A percentile compares a stretch with the other conserved stretches of the same genome.
These are phyloP conservation scores for Pseudonitzschia delicatissima DNA, from an alignment of 108 stramenopile genomes.

Conservation along the genomic window DNA sequence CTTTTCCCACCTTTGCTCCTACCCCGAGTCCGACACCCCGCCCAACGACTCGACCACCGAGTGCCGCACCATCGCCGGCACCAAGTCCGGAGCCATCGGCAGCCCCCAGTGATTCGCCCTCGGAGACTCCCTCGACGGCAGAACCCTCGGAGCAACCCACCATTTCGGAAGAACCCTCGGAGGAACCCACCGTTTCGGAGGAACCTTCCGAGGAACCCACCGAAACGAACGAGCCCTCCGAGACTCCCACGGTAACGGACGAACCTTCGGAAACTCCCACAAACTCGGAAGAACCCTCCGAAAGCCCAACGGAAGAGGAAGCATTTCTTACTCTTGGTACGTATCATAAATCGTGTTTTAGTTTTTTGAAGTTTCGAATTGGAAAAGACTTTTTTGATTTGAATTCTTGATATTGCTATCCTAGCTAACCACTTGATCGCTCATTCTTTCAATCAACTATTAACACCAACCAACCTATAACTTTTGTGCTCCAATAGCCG, in stretches of 20 bases:
- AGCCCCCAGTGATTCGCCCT: not conserved
- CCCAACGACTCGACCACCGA: not conserved
- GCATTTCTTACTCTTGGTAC: not conserved
- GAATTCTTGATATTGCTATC: too few relatives aligned
- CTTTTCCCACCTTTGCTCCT: not conserved
- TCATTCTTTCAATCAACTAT: not conserved
- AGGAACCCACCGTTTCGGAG: not conserved
- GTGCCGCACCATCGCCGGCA: not conserved
- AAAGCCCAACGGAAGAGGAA: not conserved
- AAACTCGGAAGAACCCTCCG: not conserved
- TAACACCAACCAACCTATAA: too few relatives aligned
- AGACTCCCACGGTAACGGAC: not conserved
- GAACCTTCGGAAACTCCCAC: not conserved
- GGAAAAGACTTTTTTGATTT: too few relatives aligned
- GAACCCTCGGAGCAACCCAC: not conserved
- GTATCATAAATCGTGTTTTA: not conserved
- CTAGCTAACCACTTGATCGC: too few relatives aligned
- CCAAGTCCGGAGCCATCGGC: not conserved
- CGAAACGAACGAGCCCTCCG: not conserved
- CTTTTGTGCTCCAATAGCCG: too few relatives aligned
- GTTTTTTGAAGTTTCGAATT: not conserved
- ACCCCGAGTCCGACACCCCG: not conserved
- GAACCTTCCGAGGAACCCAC: constrained; percentile 4
- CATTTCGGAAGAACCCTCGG: not conserved
- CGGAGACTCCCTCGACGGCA: not conserved